A percentile compares a stretch with the other conserved stretches of the same genome.
These are phyloP conservation scores for Fraxinus excelsior DNA, from an alignment of 257 asterid genomes.

Conservation along the genomic window DNA sequence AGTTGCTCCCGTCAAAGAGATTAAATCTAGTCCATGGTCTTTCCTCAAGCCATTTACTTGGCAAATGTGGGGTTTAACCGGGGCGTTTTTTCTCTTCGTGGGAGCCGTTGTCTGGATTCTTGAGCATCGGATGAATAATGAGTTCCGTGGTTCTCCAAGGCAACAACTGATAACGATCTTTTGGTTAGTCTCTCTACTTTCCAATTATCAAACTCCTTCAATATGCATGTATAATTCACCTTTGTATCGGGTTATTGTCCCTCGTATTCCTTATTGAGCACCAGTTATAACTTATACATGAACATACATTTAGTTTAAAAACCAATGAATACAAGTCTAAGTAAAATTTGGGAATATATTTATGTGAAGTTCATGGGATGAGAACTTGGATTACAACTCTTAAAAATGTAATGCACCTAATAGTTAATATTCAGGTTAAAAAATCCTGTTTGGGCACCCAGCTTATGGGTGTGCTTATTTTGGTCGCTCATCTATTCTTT, in stretches of 20 bases:
- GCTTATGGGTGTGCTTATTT: too few relatives aligned
- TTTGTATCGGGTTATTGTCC: neutral
- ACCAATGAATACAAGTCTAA: neutral
- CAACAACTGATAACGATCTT: conserved; percentile 75
- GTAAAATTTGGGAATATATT: neutral
- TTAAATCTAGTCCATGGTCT: conserved; percentile 79
- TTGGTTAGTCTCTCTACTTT: conserved; percentile 56
- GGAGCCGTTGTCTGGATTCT: conserved; percentile 98
- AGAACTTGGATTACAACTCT: neutral
- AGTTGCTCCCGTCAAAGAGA: conserved; percentile 60
- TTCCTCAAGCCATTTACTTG: conserved; percentile 87
- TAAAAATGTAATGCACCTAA: neutral
- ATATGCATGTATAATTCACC: neutral
- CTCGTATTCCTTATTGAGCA: neutral
- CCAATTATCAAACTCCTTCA: neutral
- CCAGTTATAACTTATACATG: neutral
- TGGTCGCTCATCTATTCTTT: too few relatives aligned
- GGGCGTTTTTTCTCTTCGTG: conserved; percentile 70
- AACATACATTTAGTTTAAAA: neutral
- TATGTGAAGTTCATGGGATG: neutral
- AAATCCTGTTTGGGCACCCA: too few relatives aligned
- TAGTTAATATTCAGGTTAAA: neutral
- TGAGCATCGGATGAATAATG: conserved; percentile 80
- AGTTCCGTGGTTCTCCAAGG: conserved; percentile 96
- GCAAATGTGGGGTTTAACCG: conserved; percentile 97